Evolutionary conservation across 192 early-diverging fungal genomes (phyloP).

Genomic region (Endogone sp.): DNA sequence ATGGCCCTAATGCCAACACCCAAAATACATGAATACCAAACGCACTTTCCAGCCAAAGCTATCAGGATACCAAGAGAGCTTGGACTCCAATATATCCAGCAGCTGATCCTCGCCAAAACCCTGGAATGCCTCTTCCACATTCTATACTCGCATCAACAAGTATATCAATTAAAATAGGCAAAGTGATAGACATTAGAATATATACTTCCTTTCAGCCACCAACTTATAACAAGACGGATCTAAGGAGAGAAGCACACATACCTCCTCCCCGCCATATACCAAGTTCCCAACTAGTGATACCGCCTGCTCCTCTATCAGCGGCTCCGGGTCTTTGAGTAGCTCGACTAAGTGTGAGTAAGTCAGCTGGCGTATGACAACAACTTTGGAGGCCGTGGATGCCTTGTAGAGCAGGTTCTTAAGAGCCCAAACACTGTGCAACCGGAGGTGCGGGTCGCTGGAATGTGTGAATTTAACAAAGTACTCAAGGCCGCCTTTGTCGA

Average conservation of each 20-base stretch:
- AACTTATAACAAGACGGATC: neutral
- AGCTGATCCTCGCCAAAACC: constrained; percentile 61
- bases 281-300: constrained; percentile 74
- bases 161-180: neutral
- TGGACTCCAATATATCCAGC: constrained; percentile 60
- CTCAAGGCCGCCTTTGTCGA: constrained; percentile 70
- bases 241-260: constrained; percentile 18
- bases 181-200: neutral
- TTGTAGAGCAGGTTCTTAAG: constrained; percentile 76
- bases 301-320: constrained; percentile 71
- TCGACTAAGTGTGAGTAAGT: constrained; percentile 56
- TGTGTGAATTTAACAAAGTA: constrained; percentile 60
- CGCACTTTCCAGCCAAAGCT: constrained; percentile 9
- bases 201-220: neutral
- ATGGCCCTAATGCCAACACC: no score
- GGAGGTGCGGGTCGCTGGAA: constrained; percentile 40
- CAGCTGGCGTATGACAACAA: constrained; percentile 60
- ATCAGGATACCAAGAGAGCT: constrained; percentile 33
- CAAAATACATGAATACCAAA: constrained; percentile 4
- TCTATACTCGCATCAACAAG: constrained; percentile 20
- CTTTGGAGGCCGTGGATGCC: constrained; percentile 64
- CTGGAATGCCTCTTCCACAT: constrained; percentile 64
- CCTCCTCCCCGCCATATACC: constrained; percentile 45
- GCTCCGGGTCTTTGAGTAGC: constrained; percentile 56
- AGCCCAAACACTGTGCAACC: constrained; percentile 77